A percentile compares a stretch with the other conserved stretches of the same genome.
Conservation (phyloP, 2,329 filamentous ascomycete genomes). For the Penicillium italicum region DNA sequence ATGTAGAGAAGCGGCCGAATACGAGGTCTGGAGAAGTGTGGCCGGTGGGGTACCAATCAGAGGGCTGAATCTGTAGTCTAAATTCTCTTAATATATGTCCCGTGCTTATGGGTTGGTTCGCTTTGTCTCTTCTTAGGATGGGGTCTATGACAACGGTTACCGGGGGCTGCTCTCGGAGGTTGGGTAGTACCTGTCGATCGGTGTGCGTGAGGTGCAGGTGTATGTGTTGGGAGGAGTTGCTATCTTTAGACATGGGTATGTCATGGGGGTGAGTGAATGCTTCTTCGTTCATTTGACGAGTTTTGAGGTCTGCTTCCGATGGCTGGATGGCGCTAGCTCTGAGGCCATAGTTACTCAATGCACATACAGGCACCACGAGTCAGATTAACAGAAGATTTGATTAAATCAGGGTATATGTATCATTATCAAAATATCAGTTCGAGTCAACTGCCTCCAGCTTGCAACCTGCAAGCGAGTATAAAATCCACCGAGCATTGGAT, state of each 20-base stretch:
- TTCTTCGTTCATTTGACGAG: not conserved
- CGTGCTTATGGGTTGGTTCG: not conserved
- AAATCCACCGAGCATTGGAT: not conserved
- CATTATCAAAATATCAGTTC: constrained; percentile 4
- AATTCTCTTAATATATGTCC: not conserved
- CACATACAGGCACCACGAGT: constrained; percentile 3
- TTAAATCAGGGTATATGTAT: constrained; percentile 19
- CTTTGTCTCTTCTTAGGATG: constrained; percentile 7
- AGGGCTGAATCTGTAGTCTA: constrained; percentile 1
- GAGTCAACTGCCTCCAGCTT: constrained; percentile 5
- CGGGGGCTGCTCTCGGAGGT: not conserved
- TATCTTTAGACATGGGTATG: constrained; percentile 10
- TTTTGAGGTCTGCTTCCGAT: not conserved
- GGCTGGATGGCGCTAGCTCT: not conserved
- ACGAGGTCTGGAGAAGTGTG: constrained; percentile 7
- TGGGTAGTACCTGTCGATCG: constrained; percentile 11
- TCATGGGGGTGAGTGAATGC: not conserved
- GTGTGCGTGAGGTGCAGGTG: not conserved
- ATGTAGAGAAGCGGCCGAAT: constrained; percentile 9
- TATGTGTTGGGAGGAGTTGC: not conserved
- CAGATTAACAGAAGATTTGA: constrained; percentile 4
- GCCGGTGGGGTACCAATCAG: constrained; percentile 3
- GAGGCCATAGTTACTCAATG: not conserved
- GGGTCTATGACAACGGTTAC: too few species aligned
- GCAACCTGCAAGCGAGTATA: not conserved